Base-by-base conservation (phyloP, 2,329 filamentous ascomycete genomes). In the Pseudomassariella vexata region DNA sequence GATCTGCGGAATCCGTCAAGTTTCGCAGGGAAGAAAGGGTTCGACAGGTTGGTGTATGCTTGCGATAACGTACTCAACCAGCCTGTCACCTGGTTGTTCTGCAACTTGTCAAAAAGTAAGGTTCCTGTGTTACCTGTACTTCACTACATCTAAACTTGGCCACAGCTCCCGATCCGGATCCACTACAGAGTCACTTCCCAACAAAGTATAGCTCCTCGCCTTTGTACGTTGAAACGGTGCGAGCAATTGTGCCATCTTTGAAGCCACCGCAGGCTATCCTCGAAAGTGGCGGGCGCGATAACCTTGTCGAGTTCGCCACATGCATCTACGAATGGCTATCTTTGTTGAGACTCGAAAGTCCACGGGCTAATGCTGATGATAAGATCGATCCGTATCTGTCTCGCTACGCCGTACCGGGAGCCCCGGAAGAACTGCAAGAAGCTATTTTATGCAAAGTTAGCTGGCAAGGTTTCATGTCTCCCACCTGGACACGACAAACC, bases 1-100 rank as follows among this genome's bases (percentile, higher is more conserved):
- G 80, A 96, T 38, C 70, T 98, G 18, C 74, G 80, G 12, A 65
- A 70, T 5, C 73, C 79, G 1, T 79, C 79, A 1, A 95, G 95
- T 85, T 56, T 86, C 6, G 81, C 79, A 33, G 88, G 88, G 4
- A 92, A 87, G 55, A 88, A 83, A 42, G 82, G 79, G 0, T 95
- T 94, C 48, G 81, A 89, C 40, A 70, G 86, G 27, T 63, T 95
- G 10, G 55, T 81, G 6, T 85, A 85, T 67, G 86, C 87, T 10
- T 87, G 80, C 55, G 80, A 82, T 46, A 85, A 87, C 41, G 85
- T 86, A 15, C 65, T 95, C 15, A 75, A 71, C 29, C 60, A 68
- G 26, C 76, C 80, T 2, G 49, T 81, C 15, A 75, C 75, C 2
- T 95, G 90, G 88, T 62, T 96, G 1, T 89, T 92, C 47, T 81